A percentile compares a stretch with the other conserved stretches of the same genome.
phyloP scores from a whole-genome alignment of 148 eudicot species.

The Persicaria maculosa region DNA sequence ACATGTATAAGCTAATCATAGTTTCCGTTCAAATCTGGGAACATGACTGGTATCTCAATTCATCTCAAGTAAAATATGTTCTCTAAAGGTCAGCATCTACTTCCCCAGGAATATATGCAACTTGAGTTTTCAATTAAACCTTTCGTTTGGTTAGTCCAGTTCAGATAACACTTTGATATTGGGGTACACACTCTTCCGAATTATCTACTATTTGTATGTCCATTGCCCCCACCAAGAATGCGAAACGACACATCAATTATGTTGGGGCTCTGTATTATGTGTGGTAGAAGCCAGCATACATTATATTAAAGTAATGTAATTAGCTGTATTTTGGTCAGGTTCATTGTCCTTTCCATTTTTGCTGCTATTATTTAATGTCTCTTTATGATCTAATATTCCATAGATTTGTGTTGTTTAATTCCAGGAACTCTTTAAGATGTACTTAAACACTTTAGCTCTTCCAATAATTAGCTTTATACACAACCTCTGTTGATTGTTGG shows the following conservation, averaged over 20 bases:
- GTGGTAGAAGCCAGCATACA: not conserved
- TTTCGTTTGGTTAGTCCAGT: not conserved
- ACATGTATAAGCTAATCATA: not conserved
- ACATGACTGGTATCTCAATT: no score
- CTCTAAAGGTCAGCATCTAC: not conserved
- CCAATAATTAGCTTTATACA: not conserved
- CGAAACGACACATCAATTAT: not conserved
- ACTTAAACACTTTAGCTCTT: not conserved
- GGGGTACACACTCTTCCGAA: not conserved
- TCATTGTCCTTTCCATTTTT: not conserved
- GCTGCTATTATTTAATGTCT: not conserved
- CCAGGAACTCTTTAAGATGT: not conserved
- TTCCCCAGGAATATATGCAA: not conserved
- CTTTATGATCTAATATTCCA: not conserved
- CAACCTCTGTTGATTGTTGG: conserved; percentile 2
- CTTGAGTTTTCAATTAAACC: no score
- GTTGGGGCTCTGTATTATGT: not conserved
- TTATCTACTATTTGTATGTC: not conserved
- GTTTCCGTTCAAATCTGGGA: not conserved
- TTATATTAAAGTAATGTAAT: not conserved
- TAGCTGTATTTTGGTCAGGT: conserved; percentile 1
- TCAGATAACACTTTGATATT: no score
- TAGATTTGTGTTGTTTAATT: not conserved
- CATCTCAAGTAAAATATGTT: no score
- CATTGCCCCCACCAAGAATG: not conserved